A percentile compares a stretch with the other conserved stretches of the same genome.
Conservation (phyloP, 2,329 filamentous ascomycete genomes). For the Nothophoma quercina region DNA sequence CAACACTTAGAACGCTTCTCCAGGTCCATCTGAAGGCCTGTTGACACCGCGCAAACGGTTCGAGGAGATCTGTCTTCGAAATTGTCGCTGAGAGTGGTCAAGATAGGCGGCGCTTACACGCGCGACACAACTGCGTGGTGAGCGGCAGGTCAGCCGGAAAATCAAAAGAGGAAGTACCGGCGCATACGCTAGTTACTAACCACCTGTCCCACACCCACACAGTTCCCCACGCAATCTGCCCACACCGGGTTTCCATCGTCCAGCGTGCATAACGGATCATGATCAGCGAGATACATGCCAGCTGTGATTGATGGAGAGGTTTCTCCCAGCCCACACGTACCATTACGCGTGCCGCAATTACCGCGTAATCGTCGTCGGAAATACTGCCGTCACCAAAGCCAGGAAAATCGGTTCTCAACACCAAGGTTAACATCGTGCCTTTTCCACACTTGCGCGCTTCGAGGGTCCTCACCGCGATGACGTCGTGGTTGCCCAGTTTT, state of each 20-base stretch:
- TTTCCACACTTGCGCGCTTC: slow-evolving; percentile 10
- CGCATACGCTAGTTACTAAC: slow-evolving; percentile 12
- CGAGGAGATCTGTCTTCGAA: background rate
- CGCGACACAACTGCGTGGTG: slow-evolving; percentile 1
- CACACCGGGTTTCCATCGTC: slow-evolving; percentile 9
- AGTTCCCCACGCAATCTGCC: slow-evolving; percentile 5
- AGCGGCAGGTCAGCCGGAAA: slow-evolving; percentile 7
- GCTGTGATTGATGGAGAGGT: slow-evolving; percentile 14
- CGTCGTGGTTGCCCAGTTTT: slow-evolving; percentile 21
- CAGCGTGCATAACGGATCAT: slow-evolving; percentile 9
- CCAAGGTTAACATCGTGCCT: slow-evolving; percentile 7
- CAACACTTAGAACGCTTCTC: slow-evolving; percentile 3
- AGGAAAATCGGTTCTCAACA: slow-evolving; percentile 11
- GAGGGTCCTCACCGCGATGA: slow-evolving; percentile 20
- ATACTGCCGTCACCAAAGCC: slow-evolving; percentile 6
- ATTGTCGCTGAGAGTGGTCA: slow-evolving; percentile 11
- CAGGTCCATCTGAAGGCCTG: slow-evolving; percentile 1
- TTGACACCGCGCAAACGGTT: slow-evolving; percentile 10
- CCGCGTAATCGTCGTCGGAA: slow-evolving; percentile 1
- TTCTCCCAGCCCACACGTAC: slow-evolving; percentile 9
- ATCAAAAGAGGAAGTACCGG: slow-evolving; percentile 11
- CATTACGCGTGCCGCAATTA: slow-evolving; percentile 11
- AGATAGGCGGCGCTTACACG: slow-evolving; percentile 12
- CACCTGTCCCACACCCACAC: background rate
- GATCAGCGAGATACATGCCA: slow-evolving; percentile 12